Base-by-base conservation (phyloP, 1,139 yeast genomes). In the Magnusiomyces tetraspermus region DNA sequence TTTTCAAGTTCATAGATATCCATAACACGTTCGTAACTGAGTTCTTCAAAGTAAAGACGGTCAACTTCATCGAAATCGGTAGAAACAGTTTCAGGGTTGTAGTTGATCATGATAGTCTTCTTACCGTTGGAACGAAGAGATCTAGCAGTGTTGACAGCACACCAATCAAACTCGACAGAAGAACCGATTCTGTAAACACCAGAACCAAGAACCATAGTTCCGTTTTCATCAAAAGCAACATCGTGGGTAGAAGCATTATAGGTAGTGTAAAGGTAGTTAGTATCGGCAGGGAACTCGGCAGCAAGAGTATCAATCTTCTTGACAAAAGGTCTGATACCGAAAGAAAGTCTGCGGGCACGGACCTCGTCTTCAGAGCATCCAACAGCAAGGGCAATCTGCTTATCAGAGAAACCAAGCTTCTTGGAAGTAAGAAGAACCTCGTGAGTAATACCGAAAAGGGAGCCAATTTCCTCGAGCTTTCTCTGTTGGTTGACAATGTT, bases 1-100 rank as follows among this genome's bases (percentile, higher is more conserved):
- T 82, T 80, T 75, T 94, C 98, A 60, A 89, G 75, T 69, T 92
- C 97, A 68, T 94, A 92, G 61, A 92, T 90, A 75, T 92, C 98
- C 71, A 92, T 76, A 26, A 92, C 95, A 71, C 97, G 82, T 76
- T 92, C 98, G 67, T 90, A 77, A 71, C 88, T 88, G 71, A 92
- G 88, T 52, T 95, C 90, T 76, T 92, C 98, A 67, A 92, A 92
- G 75, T 92, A 92, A 63, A 92, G 80, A 71, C 97, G 81, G 71
- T 92, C 98, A 59, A 96, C 97, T 74, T 92, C 98, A 69, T 92
- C 98, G 69, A 88, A 92, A 74, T 92, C 98, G 47, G 98, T 92
- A 21, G 96, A 87, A 46, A 92, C 98, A 42, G 98, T 92, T 75
- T 92, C 98, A 51, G 98, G 98, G 73, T 92, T 92, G 75, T 92